These are phyloP conservation scores for Grigorovia jiainica DNA, from an alignment of 805 yeast species.

Conservation along the genomic window DNA sequence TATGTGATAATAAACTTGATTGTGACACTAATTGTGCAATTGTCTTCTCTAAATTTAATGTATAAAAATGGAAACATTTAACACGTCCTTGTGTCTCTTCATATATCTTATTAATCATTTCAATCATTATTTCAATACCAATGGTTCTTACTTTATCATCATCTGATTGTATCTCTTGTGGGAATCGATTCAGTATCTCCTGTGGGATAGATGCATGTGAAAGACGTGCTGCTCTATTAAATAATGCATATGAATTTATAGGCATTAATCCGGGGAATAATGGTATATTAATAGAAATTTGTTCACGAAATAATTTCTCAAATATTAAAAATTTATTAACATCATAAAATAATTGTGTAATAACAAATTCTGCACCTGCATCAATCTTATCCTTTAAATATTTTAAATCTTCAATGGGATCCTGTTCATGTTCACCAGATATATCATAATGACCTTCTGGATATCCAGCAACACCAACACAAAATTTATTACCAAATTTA, in stretches of 20 bases:
- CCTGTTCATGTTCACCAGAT: slow-evolving; percentile 41
- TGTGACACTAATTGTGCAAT: slow-evolving; percentile 73
- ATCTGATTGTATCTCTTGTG: slow-evolving; percentile 50
- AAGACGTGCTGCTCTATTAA: slow-evolving; percentile 79
- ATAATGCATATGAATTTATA: slow-evolving; percentile 71
- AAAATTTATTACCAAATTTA: slow-evolving; percentile 69
- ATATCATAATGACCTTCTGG: slow-evolving; percentile 74
- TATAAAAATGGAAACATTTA: slow-evolving; percentile 87
- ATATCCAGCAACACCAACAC: slow-evolving; percentile 95
- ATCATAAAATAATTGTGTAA: slow-evolving; percentile 88
- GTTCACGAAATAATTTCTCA: slow-evolving; percentile 41
- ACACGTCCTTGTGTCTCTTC: slow-evolving; percentile 45
- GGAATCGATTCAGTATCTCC: slow-evolving; percentile 42
- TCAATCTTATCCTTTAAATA: slow-evolving; percentile 72
- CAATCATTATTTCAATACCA: slow-evolving; percentile 67
- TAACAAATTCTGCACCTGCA: slow-evolving; percentile 92
- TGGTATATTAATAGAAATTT: slow-evolving; percentile 38
- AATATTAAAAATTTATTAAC: slow-evolving; percentile 64
- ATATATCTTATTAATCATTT: slow-evolving; percentile 52
- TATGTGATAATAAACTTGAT: slow-evolving; percentile 43
- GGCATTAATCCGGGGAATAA: slow-evolving; percentile 90
- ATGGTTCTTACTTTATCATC: slow-evolving; percentile 71
- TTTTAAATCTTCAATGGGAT: slow-evolving; percentile 61
- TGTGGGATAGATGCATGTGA: slow-evolving; percentile 79
- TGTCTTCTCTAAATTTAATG: slow-evolving; percentile 85